Conservation (phyloP, 2,329 filamentous ascomycete species). For the Arachnomyces sp. region DNA sequence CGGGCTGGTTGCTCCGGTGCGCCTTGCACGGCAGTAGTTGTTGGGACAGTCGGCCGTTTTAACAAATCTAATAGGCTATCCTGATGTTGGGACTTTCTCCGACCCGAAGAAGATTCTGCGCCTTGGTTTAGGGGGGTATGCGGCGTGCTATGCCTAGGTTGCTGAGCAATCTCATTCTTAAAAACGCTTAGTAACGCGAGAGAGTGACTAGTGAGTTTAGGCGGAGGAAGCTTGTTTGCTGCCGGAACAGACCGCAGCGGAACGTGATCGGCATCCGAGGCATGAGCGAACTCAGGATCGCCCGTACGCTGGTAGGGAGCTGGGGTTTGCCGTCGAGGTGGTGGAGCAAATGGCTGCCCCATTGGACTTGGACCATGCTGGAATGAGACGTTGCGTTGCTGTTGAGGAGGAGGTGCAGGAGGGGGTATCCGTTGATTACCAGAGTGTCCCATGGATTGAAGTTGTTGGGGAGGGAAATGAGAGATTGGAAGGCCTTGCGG, state of each 20-base stretch:
- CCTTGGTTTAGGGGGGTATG: constrained; percentile 8
- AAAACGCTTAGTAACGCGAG: constrained; percentile 53
- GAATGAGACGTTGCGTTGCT: constrained; percentile 16
- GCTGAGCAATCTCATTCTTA: constrained; percentile 32
- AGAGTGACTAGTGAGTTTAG: constrained; percentile 51
- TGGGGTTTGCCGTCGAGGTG: constrained; percentile 19
- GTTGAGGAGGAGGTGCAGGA: constrained; percentile 16
- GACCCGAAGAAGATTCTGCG: constrained; percentile 13
- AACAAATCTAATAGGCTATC: constrained; percentile 30
- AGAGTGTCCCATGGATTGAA: constrained; percentile 13
- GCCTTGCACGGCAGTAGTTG: neutral
- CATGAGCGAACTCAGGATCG: constrained; percentile 37
- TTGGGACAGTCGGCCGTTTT: constrained; percentile 16
- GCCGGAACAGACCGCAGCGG: constrained; percentile 43
- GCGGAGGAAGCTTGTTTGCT: constrained; percentile 51
- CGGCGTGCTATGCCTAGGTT: constrained; percentile 15
- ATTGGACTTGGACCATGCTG: constrained; percentile 14
- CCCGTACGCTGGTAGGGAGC: constrained; percentile 42
- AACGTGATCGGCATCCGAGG: constrained; percentile 2
- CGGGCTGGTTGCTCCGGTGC: constrained; percentile 17
- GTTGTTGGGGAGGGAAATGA: constrained; percentile 9
- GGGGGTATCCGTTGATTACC: constrained; percentile 4
- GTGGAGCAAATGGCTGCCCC: constrained; percentile 8
- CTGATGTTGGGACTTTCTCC: constrained; percentile 27
- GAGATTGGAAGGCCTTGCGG: too few relatives aligned